phyloP scores from a whole-genome alignment of 177 flowering plant species.

The Vitis hybrid region DNA sequence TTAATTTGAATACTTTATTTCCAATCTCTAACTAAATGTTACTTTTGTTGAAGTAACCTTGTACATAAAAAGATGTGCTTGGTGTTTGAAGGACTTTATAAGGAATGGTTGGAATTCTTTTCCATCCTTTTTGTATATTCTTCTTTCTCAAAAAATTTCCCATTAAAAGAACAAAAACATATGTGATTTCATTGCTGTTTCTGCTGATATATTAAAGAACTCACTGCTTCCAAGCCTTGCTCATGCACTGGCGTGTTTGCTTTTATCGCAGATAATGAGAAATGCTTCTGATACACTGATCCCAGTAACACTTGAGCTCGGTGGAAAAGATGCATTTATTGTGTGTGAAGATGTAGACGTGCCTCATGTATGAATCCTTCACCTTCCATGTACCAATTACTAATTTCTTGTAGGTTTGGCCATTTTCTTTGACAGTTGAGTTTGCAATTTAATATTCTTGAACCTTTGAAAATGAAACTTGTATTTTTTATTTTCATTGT shows the following conservation, averaged over 20 bases:
- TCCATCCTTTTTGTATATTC: too few relatives aligned
- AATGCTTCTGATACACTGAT: conserved; percentile 73
- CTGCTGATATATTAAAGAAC: not conserved
- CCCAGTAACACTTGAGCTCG: conserved; percentile 97
- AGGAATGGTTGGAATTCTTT: too few relatives aligned
- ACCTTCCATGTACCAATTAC: not conserved
- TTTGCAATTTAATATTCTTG: not conserved
- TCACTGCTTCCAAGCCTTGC: not conserved
- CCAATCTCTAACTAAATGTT: too few relatives aligned
- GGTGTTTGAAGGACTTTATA: too few relatives aligned
- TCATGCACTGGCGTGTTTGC: not conserved
- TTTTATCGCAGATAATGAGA: conserved; percentile 75
- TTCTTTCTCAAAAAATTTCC: too few relatives aligned
- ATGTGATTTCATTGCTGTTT: not conserved
- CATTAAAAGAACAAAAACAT: too few relatives aligned
- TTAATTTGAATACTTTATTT: too few relatives aligned
- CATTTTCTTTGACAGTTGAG: conserved; percentile 2
- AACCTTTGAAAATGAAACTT: not conserved
- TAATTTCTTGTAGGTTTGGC: conserved; percentile 9
- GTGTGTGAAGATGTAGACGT: conserved; percentile 97
- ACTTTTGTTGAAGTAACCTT: too few relatives aligned
- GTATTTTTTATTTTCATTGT: not conserved
- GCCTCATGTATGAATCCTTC: conserved; percentile 59
- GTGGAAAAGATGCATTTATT: conserved; percentile 97
- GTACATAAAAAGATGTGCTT: too few relatives aligned